These are phyloP conservation scores for Cercophora sp. DNA, from an alignment of 495 filamentous ascomycete genomes.

Conservation along the genomic window DNA sequence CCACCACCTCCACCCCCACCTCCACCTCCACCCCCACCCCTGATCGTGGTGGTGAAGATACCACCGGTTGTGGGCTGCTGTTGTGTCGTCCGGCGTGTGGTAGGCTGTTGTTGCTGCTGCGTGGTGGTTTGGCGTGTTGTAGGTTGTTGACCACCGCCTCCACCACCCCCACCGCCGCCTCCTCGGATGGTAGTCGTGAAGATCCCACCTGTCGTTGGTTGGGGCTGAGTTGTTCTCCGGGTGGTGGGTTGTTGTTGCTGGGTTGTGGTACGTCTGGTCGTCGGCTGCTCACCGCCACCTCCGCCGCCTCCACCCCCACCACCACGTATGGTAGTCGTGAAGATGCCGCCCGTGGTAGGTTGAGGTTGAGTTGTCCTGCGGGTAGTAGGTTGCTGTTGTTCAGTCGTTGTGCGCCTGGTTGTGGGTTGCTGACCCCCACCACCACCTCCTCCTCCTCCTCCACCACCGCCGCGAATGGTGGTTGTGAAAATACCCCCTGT, in stretches of 20 bases:
- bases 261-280: conserved; percentile 2
- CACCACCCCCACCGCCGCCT: conserved; percentile 4
- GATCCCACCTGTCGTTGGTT: background rate
- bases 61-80: background rate
- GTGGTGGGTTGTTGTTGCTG: background rate
- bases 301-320: background rate
- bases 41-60: conserved; percentile 3
- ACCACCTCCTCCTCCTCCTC: conserved; percentile 1
- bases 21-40: background rate
- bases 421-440: conserved; percentile 5
- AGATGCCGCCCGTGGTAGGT: conserved; percentile 4
- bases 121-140: too few relatives aligned
- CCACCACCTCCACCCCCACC: background rate
- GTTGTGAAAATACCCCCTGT: conserved; percentile 2
- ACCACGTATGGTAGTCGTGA: background rate
- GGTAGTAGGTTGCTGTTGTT: background rate
- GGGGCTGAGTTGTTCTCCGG: background rate
- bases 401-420: background rate
- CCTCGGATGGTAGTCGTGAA: conserved; percentile 2
- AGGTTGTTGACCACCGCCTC: conserved; percentile 1
- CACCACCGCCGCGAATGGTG: conserved; percentile 3
- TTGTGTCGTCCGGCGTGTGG: background rate
- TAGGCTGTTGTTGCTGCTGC: too few relatives aligned
- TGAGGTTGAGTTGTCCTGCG: background rate
- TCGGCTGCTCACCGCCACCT: conserved; percentile 1